phyloP scores from a whole-genome alignment of 805 yeast genomes.

The Lipomyces orientalis region DNA sequence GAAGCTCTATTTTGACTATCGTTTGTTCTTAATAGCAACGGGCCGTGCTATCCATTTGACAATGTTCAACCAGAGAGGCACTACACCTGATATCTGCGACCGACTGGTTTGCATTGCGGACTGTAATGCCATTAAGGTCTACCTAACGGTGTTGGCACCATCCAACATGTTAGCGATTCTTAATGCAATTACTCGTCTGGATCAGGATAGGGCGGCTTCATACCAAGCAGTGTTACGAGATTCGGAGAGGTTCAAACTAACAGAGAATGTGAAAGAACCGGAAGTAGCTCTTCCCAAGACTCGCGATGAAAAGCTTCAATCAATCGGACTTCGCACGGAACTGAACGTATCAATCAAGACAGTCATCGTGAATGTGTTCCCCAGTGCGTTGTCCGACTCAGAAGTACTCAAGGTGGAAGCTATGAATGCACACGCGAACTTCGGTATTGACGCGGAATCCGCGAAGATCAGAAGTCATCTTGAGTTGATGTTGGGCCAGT shows the following conservation, averaged over 20 bases:
- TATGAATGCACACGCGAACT: constrained; percentile 41
- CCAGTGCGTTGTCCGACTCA: constrained; percentile 78
- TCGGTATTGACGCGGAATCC: constrained; percentile 40
- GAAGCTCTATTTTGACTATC: constrained; percentile 81
- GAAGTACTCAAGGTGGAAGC: constrained; percentile 65
- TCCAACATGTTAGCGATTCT: constrained; percentile 80
- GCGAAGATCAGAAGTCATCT: constrained; percentile 60
- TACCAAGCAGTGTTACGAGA: constrained; percentile 77
- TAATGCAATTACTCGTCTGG: constrained; percentile 70
- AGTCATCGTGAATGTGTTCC: constrained; percentile 69
- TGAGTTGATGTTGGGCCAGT: constrained; percentile 64
- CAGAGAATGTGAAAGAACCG: constrained; percentile 37
- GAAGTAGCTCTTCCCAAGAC: not conserved
- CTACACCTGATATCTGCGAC: constrained; percentile 55
- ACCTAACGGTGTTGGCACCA: constrained; percentile 82
- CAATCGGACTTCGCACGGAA: constrained; percentile 60
- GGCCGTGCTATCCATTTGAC: constrained; percentile 57
- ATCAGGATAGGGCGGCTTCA: constrained; percentile 72
- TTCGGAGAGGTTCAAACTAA: constrained; percentile 50
- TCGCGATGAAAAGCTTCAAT: not conserved
- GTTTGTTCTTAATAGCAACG: constrained; percentile 73
- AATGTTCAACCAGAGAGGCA: constrained; percentile 69
- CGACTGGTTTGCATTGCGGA: constrained; percentile 49
- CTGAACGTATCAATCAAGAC: constrained; percentile 65
- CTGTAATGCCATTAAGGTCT: constrained; percentile 61